Evolutionary conservation across 352 stramenopile genomes (phyloP), one percentile per base, ranked within the genome.

Genomic region (Globisporangium acanthophoron): DNA sequence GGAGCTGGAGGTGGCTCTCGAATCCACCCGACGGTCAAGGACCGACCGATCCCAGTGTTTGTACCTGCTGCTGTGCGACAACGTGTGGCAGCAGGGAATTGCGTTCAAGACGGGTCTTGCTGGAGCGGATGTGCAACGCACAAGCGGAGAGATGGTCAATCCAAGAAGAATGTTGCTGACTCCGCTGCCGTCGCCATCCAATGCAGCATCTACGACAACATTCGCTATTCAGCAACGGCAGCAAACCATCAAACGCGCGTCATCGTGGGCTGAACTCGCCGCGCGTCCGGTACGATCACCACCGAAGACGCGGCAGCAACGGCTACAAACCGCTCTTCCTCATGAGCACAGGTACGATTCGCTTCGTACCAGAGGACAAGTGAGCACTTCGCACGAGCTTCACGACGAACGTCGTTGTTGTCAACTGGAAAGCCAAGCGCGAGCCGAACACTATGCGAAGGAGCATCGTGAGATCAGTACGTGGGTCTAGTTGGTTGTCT

Each of bases 1-100:
- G 64, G 74, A 88, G 48, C 49, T 88, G 11, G 80, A 90, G 50
- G 65, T 85, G 54, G 58, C 68, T 0, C 51, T 85, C 40, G 50
- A 59, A 27, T 52, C 33, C 0, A 47, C n/a, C 4, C 41, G 43
- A 21, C 43, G 2, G 11, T 6, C 39, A 44, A 37, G 29, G 16
- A 44, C n/a, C 9, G 13, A 44, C 5, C 45, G 3, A 18, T 37
- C 18, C 12, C 24, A 5, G n/a, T 18, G 54, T 12, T 3, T 66
- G 39, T 60, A 45, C 20, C 18, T 31, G 9, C 16, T 39, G 15
- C 51, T 74, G 11, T 58, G 61, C n/a, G 40, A 58, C n/a, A 72
- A 54, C 15, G 60, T 62, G 0, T 76, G 67, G 70, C 37, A 39
- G 5, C 39, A 66, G 20, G 58, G 65, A 0, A 47, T 46, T 11